A percentile compares a stretch with the other conserved stretches of the same genome.
phyloP scores from a whole-genome alignment of 2,329 filamentous ascomycete species.

The Penicillium sp. region DNA sequence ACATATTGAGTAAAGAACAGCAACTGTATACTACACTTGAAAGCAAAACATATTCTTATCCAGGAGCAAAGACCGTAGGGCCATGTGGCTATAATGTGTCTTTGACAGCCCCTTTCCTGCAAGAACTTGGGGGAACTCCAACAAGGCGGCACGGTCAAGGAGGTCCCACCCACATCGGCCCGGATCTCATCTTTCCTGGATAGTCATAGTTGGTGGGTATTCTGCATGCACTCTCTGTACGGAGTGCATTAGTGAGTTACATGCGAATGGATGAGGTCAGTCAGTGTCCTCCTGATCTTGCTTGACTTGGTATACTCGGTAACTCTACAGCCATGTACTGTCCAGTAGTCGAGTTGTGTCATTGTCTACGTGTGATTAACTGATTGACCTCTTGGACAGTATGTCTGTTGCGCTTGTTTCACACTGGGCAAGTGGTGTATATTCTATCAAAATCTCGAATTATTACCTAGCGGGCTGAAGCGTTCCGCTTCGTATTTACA shows the following conservation, averaged over 20 bases:
- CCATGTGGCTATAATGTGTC: background rate
- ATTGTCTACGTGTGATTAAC: background rate
- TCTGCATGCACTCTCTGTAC: background rate
- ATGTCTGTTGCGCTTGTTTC: constrained; percentile 11
- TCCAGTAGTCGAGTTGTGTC: constrained; percentile 5
- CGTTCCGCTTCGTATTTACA: background rate
- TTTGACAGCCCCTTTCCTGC: constrained; percentile 15
- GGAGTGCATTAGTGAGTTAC: background rate
- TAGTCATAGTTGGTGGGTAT: background rate
- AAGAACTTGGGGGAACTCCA: background rate
- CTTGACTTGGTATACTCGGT: too few species aligned
- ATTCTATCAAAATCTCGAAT: background rate
- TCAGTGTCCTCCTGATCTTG: background rate
- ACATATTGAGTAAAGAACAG: background rate
- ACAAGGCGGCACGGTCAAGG: background rate
- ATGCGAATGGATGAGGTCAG: background rate
- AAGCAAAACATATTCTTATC: background rate
- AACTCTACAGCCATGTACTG: too few species aligned
- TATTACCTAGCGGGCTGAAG: background rate
- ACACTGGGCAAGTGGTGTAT: constrained; percentile 5
- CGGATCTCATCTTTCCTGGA: constrained; percentile 7
- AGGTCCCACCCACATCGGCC: constrained; percentile 12
- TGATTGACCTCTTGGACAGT: background rate
- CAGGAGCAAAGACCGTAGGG: background rate
- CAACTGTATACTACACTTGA: too few species aligned